Base-by-base conservation (phyloP, 2,329 filamentous ascomycete species). In the Penicillium aurantiogriseum region DNA sequence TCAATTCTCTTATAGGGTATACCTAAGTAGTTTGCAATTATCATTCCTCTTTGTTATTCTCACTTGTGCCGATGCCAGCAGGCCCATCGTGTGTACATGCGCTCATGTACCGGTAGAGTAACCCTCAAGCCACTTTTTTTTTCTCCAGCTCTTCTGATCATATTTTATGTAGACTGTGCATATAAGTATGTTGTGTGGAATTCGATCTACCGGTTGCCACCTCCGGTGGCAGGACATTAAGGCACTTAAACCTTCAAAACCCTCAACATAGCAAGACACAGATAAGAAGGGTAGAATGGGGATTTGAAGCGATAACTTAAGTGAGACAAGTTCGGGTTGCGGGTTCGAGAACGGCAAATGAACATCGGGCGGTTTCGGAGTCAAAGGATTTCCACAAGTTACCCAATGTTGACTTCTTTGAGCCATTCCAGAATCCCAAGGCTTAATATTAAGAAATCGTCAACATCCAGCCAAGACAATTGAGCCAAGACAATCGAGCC, bases 331-430 rank as follows among this genome's bases (percentile, higher is more conserved):
- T 17, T 1, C 15, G 6, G 7, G 15, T 51, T 55, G 25, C 13
- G 13, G 29, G 36, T 23, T 43, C 38, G 21, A 43, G 36, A 38
- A 47, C 50, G 51, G 38, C n/a, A 36, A 6, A 17, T 35, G 44
- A 56, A 56, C 42, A 33, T 67, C 68, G 69, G 69, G 63, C 59
- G 61, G 50, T 63, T 63, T 61, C 67, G 67, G 68, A 57, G 23
- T 23, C 56, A 44, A 36, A 11, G 21, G 5, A 27, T 8, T 7
- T 25, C 57, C 57, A 13, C 57, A 51, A 51, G 56, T 54, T 63
- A 39, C 60, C 56, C 45, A 10, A 29, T 13, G 1, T 19, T n/a
- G 10, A 11, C 25, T 17, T 45, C 10, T 29, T 25, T 15, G 11
- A 11, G 23, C 23, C 19, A 40, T 11, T 7, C 9, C 17, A 29